These are phyloP conservation scores for Metschnikowia gelsemii DNA, from an alignment of 805 yeast species.

Conservation along the genomic window DNA sequence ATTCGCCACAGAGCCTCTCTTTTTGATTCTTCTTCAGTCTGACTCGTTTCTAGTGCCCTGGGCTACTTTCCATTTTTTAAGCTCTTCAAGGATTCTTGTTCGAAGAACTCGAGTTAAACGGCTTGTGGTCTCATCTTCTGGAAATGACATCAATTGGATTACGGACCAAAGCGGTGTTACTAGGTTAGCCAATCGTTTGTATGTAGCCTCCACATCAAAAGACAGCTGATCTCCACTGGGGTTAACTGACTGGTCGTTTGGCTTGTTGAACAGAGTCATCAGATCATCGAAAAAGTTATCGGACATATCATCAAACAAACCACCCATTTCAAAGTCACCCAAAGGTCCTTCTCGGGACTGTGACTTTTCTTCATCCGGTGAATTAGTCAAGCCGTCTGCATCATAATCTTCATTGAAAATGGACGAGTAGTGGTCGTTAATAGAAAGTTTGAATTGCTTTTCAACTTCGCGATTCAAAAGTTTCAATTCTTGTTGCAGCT, in stretches of 20 bases:
- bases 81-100: slow-evolving; percentile 3
- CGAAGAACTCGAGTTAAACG: not conserved
- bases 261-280: slow-evolving; percentile 9
- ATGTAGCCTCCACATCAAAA: not conserved
- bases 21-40: not conserved
- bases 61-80: slow-evolving; percentile 5
- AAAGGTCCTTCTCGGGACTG: slow-evolving; percentile 13
- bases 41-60: slow-evolving; percentile 1
- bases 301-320: slow-evolving; percentile 20
- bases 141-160: not conserved
- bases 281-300: slow-evolving; percentile 18
- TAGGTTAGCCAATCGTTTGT: slow-evolving; percentile 2
- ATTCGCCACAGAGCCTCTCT: not conserved
- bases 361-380: slow-evolving; percentile 4
- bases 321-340: slow-evolving; percentile 22
- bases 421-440: slow-evolving; percentile 18
- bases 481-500: not conserved
- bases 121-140: not conserved
- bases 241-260: not conserved
- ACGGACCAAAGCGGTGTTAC: slow-evolving; percentile 1
- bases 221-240: not conserved
- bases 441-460: slow-evolving; percentile 8
- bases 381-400: slow-evolving; percentile 1
- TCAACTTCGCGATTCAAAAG: not conserved
- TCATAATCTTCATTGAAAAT: slow-evolving; percentile 14